phyloP scores from a whole-genome alignment of 306 rosid genomes.

The Casuarina cunninghamiana region DNA sequence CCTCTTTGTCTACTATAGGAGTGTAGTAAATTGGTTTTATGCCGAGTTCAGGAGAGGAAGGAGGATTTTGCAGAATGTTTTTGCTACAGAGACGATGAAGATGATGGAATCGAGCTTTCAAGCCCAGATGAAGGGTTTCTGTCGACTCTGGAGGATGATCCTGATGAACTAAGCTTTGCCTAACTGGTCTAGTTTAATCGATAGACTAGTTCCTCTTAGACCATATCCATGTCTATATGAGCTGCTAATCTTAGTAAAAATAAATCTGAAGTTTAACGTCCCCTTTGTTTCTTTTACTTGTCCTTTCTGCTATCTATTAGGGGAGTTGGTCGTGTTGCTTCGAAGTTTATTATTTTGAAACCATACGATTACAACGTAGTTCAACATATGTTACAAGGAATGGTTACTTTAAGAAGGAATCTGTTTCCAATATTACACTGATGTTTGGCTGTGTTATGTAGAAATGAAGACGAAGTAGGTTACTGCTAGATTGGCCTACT shows the following conservation, averaged over 20 bases:
- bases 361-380: too few species aligned
- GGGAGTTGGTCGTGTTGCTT: neutral
- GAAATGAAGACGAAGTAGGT: too few species aligned
- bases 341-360: too few species aligned
- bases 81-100: slow-evolving; percentile 35
- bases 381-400: too few species aligned
- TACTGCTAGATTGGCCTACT: too few species aligned
- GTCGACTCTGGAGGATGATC: slow-evolving; percentile 46
- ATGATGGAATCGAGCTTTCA: slow-evolving; percentile 49
- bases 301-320: neutral
- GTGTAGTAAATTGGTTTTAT: slow-evolving; percentile 41
- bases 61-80: slow-evolving; percentile 25
- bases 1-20: slow-evolving; percentile 29
- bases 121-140: slow-evolving; percentile 42
- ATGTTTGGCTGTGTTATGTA: too few species aligned
- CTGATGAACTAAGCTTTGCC: slow-evolving; percentile 28
- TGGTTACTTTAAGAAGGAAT: too few species aligned
- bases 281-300: neutral
- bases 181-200: slow-evolving; percentile 1
- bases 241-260: neutral
- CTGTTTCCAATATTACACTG: too few species aligned
- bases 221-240: neutral
- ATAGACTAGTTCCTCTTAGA: neutral
- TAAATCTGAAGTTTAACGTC: neutral
- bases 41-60: slow-evolving; percentile 48